phyloP scores from a whole-genome alignment of 1,139 yeast genomes.

The Geotrichum bryndzae region DNA sequence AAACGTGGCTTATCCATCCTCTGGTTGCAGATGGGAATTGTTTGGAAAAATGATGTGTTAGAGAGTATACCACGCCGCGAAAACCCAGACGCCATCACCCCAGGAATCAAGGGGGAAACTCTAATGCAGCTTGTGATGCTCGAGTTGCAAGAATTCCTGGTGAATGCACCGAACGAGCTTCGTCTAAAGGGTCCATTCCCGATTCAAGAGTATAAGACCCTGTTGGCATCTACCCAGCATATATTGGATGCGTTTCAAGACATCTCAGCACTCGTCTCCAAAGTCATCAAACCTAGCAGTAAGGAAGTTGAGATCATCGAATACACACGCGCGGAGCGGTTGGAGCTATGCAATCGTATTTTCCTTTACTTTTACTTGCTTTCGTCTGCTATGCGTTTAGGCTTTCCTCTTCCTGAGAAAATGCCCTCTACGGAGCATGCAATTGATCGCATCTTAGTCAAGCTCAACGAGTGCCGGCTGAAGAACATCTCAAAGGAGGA shows the following conservation, averaged over 20 bases:
- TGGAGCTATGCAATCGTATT: slow-evolving; percentile 63
- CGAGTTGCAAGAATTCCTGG: slow-evolving; percentile 54
- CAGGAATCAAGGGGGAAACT: slow-evolving; percentile 33
- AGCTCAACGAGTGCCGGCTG: slow-evolving; percentile 39
- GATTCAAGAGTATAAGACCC: slow-evolving; percentile 42
- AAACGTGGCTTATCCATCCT: slow-evolving; percentile 59
- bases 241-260: slow-evolving; percentile 73
- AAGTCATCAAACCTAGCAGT: slow-evolving; percentile 49
- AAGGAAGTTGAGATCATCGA: slow-evolving; percentile 54
- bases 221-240: slow-evolving; percentile 53
- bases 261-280: slow-evolving; percentile 58
- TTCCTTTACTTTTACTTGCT: slow-evolving; percentile 72
- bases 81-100: slow-evolving; percentile 12
- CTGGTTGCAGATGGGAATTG: slow-evolving; percentile 74
- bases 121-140: slow-evolving; percentile 47
- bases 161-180: slow-evolving; percentile 71
- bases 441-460: slow-evolving; percentile 59
- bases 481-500: background rate
- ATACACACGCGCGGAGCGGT: slow-evolving; percentile 53
- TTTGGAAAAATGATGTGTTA: slow-evolving; percentile 68
- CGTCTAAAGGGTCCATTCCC: slow-evolving; percentile 74
- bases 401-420: slow-evolving; percentile 69
- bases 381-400: slow-evolving; percentile 68
- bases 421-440: slow-evolving; percentile 78
- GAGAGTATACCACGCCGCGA: slow-evolving; percentile 26